A percentile compares a stretch with the other conserved stretches of the same genome.
Evolutionary conservation across 805 yeast species (phyloP).

Genomic region (Phaffomyces thermotolerans): DNA sequence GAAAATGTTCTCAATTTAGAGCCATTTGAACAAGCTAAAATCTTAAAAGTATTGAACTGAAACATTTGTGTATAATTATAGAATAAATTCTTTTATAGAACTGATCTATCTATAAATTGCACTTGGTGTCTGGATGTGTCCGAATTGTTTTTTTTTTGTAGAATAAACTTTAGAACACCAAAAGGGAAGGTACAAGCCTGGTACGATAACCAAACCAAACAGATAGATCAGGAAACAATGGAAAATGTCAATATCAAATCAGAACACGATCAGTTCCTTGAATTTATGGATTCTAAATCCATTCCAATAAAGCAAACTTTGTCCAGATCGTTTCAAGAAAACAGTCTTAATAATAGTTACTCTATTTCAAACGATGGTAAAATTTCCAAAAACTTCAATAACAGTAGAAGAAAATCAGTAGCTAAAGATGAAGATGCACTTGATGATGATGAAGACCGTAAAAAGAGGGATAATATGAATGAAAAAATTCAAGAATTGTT

Average conservation of each 20-base stretch:
- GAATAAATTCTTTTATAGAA: no score
- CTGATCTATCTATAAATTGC: no score
- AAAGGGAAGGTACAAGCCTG: no score
- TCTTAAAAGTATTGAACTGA: neutral
- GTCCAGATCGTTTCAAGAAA: conserved; percentile 20
- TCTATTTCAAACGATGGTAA: conserved; percentile 15
- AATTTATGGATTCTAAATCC: conserved; percentile 12
- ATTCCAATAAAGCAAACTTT: conserved; percentile 21
- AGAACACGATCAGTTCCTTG: conserved; percentile 6
- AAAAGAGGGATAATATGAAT: conserved; percentile 50
- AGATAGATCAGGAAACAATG: no score
- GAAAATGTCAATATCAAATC: neutral
- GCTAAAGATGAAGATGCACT: conserved; percentile 10
- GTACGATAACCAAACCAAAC: no score
- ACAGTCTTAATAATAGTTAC: neutral
- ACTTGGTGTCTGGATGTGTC: no score
- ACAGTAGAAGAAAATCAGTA: conserved; percentile 15
- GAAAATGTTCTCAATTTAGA: conserved; percentile 1
- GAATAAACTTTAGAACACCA: no score
- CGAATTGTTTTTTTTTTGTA: no score
- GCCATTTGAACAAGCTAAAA: conserved; percentile 15
- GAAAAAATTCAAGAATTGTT: conserved; percentile 50
- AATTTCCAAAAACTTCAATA: conserved; percentile 13
- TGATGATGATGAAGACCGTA: conserved; percentile 35
- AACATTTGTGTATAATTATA: no score